Evolutionary conservation across 768 basidiomycete species (phyloP).

Genomic region (Cubamyces sp.): DNA sequence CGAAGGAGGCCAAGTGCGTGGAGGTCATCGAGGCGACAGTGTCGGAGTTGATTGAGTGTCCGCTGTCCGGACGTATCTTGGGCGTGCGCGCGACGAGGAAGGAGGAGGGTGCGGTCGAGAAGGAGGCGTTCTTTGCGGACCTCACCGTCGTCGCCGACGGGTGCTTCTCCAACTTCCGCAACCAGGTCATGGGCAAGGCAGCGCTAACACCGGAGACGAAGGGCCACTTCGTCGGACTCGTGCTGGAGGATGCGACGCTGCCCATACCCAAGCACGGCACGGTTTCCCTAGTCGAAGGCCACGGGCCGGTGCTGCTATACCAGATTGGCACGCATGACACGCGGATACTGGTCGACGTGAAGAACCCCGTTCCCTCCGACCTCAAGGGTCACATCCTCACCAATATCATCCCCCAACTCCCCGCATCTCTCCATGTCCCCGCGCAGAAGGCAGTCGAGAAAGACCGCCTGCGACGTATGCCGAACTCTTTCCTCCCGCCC

Average conservation of each 20-base stretch:
- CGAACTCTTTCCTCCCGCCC: constrained; percentile 91
- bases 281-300: constrained; percentile 76
- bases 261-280: constrained; percentile 84
- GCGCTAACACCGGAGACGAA: constrained; percentile 56
- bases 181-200: constrained; percentile 58
- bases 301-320: constrained; percentile 91
- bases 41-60: constrained; percentile 69
- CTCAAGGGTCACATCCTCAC: constrained; percentile 76
- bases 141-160: constrained; percentile 92
- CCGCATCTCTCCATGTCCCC: constrained; percentile 65
- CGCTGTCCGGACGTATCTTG: constrained; percentile 53
- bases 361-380: constrained; percentile 79
- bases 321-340: constrained; percentile 90
- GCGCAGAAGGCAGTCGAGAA: constrained; percentile 72
- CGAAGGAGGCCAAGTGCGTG: constrained; percentile 61
- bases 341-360: constrained; percentile 91
- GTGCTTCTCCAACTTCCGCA: constrained; percentile 92
- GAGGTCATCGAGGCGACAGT: constrained; percentile 87
- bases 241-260: constrained; percentile 75
- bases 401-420: constrained; percentile 82
- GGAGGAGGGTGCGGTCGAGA: constrained; percentile 41
- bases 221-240: constrained; percentile 83
- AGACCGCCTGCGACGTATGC: constrained; percentile 88
- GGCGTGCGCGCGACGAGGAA: constrained; percentile 66
- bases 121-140: constrained; percentile 67